Percentiles rank a stretch among this genome's conserved stretches.
Evolutionary conservation across 345 rosid species (phyloP).

Genomic region (Moricandia arvensis): DNA sequence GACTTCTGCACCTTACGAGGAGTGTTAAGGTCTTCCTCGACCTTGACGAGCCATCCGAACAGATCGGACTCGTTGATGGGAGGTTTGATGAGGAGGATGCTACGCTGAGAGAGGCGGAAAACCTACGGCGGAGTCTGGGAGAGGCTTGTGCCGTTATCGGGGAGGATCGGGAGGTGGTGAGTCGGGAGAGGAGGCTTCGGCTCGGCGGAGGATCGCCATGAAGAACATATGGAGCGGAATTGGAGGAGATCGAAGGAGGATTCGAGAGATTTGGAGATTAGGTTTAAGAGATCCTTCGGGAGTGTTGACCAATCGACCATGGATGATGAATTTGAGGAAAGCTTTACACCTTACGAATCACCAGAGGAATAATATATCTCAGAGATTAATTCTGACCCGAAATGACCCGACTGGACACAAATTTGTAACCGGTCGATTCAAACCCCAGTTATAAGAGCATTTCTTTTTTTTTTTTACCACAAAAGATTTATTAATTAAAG

Average conservation of each 20-base stretch:
- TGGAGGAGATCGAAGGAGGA: conserved; percentile 59
- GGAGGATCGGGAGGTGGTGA: conserved; percentile 52
- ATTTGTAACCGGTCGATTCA: not conserved
- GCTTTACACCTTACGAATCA: conserved; percentile 1
- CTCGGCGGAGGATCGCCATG: conserved; percentile 68
- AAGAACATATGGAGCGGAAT: conserved; percentile 74
- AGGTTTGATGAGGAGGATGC: conserved; percentile 61
- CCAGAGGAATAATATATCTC: not conserved
- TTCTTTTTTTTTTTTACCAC: too few relatives aligned
- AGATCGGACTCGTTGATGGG: conserved; percentile 32
- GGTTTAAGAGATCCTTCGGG: conserved; percentile 65
- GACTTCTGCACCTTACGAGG: conserved; percentile 40
- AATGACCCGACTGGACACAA: not conserved
- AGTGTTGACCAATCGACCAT: conserved; percentile 75
- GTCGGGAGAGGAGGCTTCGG: conserved; percentile 43
- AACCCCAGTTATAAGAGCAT: too few relatives aligned
- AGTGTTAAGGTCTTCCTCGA: conserved; percentile 42
- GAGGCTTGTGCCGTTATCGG: conserved; percentile 48
- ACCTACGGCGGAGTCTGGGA: conserved; percentile 40
- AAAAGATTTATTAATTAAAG: too few relatives aligned
- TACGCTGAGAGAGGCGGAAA: conserved; percentile 70
- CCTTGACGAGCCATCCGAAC: conserved; percentile 63
- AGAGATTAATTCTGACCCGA: not conserved
- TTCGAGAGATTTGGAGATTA: conserved; percentile 50
- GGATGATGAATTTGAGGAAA: too few relatives aligned